Percentiles rank a stretch among this genome's conserved stretches.
phyloP scores from a whole-genome alignment of 208 protist genomes.

The Crithidia sp. region DNA sequence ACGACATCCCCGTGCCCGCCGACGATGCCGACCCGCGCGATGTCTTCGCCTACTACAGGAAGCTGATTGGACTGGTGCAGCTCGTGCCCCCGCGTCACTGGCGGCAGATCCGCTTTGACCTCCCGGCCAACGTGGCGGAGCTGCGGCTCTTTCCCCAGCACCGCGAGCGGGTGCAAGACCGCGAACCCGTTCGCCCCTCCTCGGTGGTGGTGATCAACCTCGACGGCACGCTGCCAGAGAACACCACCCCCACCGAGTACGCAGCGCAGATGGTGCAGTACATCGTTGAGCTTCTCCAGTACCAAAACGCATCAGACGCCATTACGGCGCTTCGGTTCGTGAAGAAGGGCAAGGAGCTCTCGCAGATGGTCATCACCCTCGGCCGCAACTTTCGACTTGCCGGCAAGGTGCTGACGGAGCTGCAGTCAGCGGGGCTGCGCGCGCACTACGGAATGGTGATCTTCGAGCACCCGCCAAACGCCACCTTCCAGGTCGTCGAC shows the following conservation, averaged over 20 bases:
- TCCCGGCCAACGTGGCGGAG: slow-evolving; percentile 80
- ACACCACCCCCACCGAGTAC: slow-evolving; percentile 74
- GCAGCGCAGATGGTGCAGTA: slow-evolving; percentile 79
- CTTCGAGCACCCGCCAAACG: slow-evolving; percentile 52
- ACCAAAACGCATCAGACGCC: slow-evolving; percentile 65
- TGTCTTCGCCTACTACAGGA: slow-evolving; percentile 65
- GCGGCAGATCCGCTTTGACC: slow-evolving; percentile 72
- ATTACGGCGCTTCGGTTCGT: slow-evolving; percentile 83
- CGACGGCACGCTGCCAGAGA: slow-evolving; percentile 60
- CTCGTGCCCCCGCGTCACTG: slow-evolving; percentile 70
- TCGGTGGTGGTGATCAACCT: slow-evolving; percentile 69
- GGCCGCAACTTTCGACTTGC: slow-evolving; percentile 67
- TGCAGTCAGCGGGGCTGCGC: slow-evolving; percentile 58
- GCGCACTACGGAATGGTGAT: slow-evolving; percentile 65
- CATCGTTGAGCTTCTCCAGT: slow-evolving; percentile 73
- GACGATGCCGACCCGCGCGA: slow-evolving; percentile 22
- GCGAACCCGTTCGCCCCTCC: slow-evolving; percentile 46
- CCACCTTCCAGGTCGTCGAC: slow-evolving; percentile 85
- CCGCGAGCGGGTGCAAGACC: slow-evolving; percentile 55
- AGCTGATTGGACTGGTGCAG: slow-evolving; percentile 48
- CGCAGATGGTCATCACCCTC: slow-evolving; percentile 79
- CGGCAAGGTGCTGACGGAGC: slow-evolving; percentile 47
- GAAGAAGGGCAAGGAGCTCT: slow-evolving; percentile 70
- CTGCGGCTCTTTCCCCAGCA: slow-evolving; percentile 67
- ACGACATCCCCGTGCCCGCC: slow-evolving; percentile 21